Conservation (phyloP, 2,329 filamentous ascomycete species). For the Colletotrichum aenigma region DNA sequence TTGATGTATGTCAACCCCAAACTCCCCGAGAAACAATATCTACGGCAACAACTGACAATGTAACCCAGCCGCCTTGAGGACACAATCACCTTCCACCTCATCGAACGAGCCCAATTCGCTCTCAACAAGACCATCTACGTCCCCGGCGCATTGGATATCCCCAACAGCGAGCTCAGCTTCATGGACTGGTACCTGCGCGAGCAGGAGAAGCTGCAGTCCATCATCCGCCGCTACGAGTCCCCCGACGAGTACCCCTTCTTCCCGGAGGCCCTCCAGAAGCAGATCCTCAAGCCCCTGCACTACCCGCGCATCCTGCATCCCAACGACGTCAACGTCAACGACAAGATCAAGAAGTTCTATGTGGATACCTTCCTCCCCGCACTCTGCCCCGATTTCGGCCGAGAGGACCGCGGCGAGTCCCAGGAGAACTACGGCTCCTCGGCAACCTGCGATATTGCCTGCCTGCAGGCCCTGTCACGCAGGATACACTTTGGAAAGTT, state of each 20-base stretch:
- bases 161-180: slow-evolving; percentile 75
- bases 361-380: slow-evolving; percentile 81
- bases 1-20: slow-evolving; percentile 70
- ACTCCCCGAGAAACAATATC: slow-evolving; percentile 9
- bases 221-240: slow-evolving; percentile 92
- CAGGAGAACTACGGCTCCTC: slow-evolving; percentile 96
- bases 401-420: slow-evolving; percentile 79
- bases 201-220: slow-evolving; percentile 89
- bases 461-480: slow-evolving; percentile 86
- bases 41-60: not conserved
- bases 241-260: slow-evolving; percentile 99
- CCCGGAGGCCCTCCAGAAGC: slow-evolving; percentile 75
- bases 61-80: slow-evolving; percentile 84
- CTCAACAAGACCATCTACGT: slow-evolving; percentile 88
- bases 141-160: slow-evolving; percentile 80
- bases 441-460: slow-evolving; percentile 88
- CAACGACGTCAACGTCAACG: slow-evolving; percentile 91
- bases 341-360: slow-evolving; percentile 85
- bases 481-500: slow-evolving; percentile 99
- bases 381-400: slow-evolving; percentile 79
- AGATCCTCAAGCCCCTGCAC: slow-evolving; percentile 84
- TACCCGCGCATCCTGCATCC: slow-evolving; percentile 88
- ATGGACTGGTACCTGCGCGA: slow-evolving; percentile 93
- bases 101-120: slow-evolving; percentile 97
- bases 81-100: slow-evolving; percentile 95